Percentiles rank a stretch among this genome's conserved stretches.
Conservation (phyloP, 345 rosid species). For the Cardamine occulta region DNA sequence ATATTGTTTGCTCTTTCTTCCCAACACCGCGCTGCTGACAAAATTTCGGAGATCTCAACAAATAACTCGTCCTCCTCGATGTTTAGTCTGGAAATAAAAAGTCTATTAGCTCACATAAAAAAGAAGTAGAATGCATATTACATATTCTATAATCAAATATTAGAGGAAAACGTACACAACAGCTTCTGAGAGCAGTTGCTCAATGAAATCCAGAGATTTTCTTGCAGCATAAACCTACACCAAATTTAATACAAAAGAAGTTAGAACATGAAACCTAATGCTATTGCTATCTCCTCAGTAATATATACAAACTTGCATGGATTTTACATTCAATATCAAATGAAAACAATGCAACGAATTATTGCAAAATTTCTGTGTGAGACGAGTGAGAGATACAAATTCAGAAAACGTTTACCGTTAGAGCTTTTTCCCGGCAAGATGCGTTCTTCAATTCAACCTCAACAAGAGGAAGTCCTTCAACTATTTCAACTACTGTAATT, state of each 20-base stretch:
- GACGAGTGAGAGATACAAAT: conserved; percentile 15
- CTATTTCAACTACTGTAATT: conserved; percentile 46
- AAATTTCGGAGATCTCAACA: conserved; percentile 53
- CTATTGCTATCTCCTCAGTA: conserved; percentile 2
- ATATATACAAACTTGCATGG: background rate
- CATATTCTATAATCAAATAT: conserved; percentile 11
- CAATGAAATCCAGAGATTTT: conserved; percentile 59
- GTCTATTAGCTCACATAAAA: background rate
- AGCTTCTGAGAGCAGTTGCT: conserved; percentile 68
- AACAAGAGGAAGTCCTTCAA: conserved; percentile 68
- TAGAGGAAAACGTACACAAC: conserved; percentile 52
- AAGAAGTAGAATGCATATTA: background rate
- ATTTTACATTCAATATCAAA: conserved; percentile 8
- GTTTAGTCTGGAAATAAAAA: conserved; percentile 59
- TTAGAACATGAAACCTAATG: conserved; percentile 3
- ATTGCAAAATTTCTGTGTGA: background rate
- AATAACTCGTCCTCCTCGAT: conserved; percentile 65
- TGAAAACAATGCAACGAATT: background rate
- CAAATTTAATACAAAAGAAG: background rate
- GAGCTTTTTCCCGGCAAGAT: conserved; percentile 73
- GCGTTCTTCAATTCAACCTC: conserved; percentile 88
- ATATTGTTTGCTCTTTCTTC: conserved; percentile 67
- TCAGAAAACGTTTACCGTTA: conserved; percentile 51
- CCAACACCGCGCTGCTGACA: conserved; percentile 67
- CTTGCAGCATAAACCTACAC: conserved; percentile 64